Evolutionary conservation across 805 yeast species (phyloP).

Genomic region (Pichia exigua): DNA sequence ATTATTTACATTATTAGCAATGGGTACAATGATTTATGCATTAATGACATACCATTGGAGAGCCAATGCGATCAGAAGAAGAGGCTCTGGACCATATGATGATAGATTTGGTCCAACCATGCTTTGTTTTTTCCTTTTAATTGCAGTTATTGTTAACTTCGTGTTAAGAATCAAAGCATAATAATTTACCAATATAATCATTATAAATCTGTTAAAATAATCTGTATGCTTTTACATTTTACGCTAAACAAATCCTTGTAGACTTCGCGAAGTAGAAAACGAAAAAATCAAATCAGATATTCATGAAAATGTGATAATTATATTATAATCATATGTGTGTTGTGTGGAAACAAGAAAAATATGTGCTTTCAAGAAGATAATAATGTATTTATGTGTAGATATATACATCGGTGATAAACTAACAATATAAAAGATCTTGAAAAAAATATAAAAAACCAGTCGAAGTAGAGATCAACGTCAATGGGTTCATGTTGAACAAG

Average conservation of each 20-base stretch:
- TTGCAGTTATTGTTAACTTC: slow-evolving; percentile 92
- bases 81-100: slow-evolving; percentile 99
- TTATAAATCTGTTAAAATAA: neutral
- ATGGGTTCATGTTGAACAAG: too few relatives aligned
- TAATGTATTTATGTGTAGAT: too few relatives aligned
- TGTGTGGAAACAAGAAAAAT: too few relatives aligned
- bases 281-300: neutral
- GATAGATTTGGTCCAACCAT: slow-evolving; percentile 98
- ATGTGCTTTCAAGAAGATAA: too few relatives aligned
- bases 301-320: neutral
- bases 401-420: too few relatives aligned
- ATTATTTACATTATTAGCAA: slow-evolving; percentile 88
- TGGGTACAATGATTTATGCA: slow-evolving; percentile 97
- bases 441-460: too few relatives aligned
- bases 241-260: neutral
- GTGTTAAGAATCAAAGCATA: slow-evolving; percentile 65
- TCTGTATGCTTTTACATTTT: neutral
- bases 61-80: slow-evolving; percentile 94
- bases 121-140: slow-evolving; percentile 85
- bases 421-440: too few relatives aligned
- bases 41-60: slow-evolving; percentile 97
- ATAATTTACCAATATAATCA: neutral
- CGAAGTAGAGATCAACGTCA: too few relatives aligned
- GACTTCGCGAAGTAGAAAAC: neutral
- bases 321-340: too few relatives aligned